Percentiles rank a stretch among this genome's conserved stretches.
Conservation (phyloP, 352 stramenopile species). For the Phytophthora colocasiae region DNA sequence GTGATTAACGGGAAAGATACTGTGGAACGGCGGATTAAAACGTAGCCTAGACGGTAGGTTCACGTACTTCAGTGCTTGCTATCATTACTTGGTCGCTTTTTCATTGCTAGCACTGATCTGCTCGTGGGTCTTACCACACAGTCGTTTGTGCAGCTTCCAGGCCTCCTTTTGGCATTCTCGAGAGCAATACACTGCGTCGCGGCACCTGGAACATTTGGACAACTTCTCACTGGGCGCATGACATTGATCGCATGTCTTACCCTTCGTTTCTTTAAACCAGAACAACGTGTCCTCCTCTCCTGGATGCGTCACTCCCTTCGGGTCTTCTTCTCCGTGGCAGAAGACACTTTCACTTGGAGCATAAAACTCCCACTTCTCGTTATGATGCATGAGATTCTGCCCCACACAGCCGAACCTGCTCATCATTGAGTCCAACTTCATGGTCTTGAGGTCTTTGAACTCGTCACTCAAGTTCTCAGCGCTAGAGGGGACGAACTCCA, state of each 20-base stretch:
- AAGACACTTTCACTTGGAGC: constrained; percentile 50
- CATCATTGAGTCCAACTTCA: constrained; percentile 66
- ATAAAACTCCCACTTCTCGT: constrained; percentile 87
- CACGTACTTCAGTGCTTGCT: constrained; percentile 4
- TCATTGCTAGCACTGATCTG: constrained; percentile 49
- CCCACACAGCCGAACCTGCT: constrained; percentile 71
- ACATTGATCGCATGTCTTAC: constrained; percentile 76
- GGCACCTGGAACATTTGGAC: constrained; percentile 67
- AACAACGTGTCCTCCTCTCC: constrained; percentile 68
- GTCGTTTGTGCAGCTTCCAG: constrained; percentile 82
- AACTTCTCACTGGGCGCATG: constrained; percentile 62
- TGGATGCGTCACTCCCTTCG: constrained; percentile 50
- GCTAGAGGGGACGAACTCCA: constrained; percentile 69
- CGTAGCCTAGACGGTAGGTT: background rate
- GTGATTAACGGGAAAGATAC: background rate
- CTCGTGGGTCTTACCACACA: constrained; percentile 67
- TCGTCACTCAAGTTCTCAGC: constrained; percentile 34
- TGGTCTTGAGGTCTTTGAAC: constrained; percentile 44
- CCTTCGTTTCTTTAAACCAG: constrained; percentile 67
- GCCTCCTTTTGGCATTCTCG: constrained; percentile 80
- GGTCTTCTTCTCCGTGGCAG: constrained; percentile 44
- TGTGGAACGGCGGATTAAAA: background rate
- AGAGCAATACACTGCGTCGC: constrained; percentile 80
- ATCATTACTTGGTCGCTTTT: constrained; percentile 13
- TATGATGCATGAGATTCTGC: constrained; percentile 85